phyloP scores from a whole-genome alignment of 2,329 filamentous ascomycete genomes.

The Helotiales sp. region DNA sequence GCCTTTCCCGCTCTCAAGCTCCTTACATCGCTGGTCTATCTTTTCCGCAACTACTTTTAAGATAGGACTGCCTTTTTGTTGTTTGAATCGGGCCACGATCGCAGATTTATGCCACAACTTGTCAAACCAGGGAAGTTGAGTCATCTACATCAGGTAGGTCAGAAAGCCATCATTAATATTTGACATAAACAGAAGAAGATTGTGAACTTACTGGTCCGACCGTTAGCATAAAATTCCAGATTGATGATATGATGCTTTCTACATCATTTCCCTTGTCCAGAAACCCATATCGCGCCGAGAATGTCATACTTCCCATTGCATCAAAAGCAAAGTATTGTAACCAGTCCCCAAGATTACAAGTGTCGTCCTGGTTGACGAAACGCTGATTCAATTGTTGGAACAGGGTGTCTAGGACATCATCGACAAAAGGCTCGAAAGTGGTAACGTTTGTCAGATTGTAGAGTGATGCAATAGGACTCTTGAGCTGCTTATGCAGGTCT shows the following conservation, averaged over 20 bases:
- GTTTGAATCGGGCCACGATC: background rate
- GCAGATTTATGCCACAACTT: background rate
- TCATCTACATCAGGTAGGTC: no score
- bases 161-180: no score
- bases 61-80: background rate
- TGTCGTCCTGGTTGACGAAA: constrained; percentile 5
- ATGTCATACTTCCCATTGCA: constrained; percentile 37
- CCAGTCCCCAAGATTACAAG: constrained; percentile 48
- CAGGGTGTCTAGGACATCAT: constrained; percentile 45
- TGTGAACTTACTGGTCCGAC: constrained; percentile 33
- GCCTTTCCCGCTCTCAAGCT: background rate
- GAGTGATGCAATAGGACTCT: constrained; percentile 41
- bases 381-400: constrained; percentile 38
- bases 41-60: background rate
- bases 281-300: constrained; percentile 35
- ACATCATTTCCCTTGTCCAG: constrained; percentile 35
- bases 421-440: constrained; percentile 47
- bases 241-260: constrained; percentile 37
- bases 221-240: constrained; percentile 28
- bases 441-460: constrained; percentile 49
- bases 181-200: background rate
- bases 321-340: constrained; percentile 40
- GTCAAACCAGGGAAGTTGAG: background rate
- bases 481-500: constrained; percentile 36
- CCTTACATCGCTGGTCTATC: background rate